Base-by-base conservation (phyloP, 2,329 filamentous ascomycete genomes). In the Cercospora berteroae region DNA sequence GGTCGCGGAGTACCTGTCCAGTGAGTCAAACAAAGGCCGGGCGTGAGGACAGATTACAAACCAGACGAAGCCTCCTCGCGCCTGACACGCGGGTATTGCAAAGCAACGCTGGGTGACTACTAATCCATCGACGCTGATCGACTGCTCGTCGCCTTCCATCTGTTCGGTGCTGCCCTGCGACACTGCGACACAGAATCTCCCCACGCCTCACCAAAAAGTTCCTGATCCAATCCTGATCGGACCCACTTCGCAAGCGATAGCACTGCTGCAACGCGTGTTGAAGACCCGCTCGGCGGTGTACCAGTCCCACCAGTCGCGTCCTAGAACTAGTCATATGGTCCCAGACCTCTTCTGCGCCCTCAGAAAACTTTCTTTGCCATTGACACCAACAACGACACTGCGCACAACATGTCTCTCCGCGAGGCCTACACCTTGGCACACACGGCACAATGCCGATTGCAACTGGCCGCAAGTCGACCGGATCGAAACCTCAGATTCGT, bases 401-500 rank as follows among this genome's bases (percentile, higher is more conserved):
- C 9, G 48, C 56, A 67, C 63, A 62, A 27, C 58, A 78, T 77
- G 76, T 79, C 77, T 58, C 73, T 78, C 44, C 70, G 70, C 64
- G 74, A 79, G 67, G 76, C 76, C 56, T 77, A 77, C 66, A 67
- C 68, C 33, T 68, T 79, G 44, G 77, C 77, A 6, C 77, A 78
- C 70, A 77, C 70, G 5, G 77, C 77, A 31, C 73, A 77, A 68
- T 78, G 76, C 65, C 73, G 77, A 44, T 75, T 79, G 23, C 67
- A 77, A 33, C 67, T 77, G 27, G 76, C 74, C 65, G 76, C 75
- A 29, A 72, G 67, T 63, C 72, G 74, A 18, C 76, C 75, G 5
- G 75, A 78, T 58, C 74, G 77, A 55, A 74, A 77, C 63, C 68
- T 77, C n/a, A 72, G 77, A 39, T 78, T 76, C 60, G 71, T 79